Evolutionary conservation across 257 asterid species (phyloP), one percentile per base, ranked within the genome.

Genomic region (Scutellaria galericulata): DNA sequence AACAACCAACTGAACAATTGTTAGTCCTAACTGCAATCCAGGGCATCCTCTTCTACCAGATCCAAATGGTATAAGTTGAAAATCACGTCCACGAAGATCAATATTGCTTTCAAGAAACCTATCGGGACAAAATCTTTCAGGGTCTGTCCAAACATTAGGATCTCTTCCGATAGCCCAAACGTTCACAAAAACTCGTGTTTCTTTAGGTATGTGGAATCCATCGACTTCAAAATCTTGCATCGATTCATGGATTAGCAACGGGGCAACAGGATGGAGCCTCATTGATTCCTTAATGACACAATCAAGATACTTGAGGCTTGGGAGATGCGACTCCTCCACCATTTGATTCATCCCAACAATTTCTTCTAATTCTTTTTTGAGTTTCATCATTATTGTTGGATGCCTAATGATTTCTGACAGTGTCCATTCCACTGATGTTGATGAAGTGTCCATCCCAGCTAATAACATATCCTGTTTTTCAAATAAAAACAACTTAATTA

Each of bases 1-100:
- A 22, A 80, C 66, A 37, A 20, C 31, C 0, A 80, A 9, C 46
- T 27, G 40, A 73, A 81, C 79, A 13, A 69, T 0, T 4, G 68
- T 50, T 0, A 81, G 45, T 14, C 82, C 85, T 59, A 81, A 10
- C 14, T 74, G 75, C 77, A 72, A 1, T 6, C 78, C 79, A 1
- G 76, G 81, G 22, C 84, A 80, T 0, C 76, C 60, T 46, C 83
- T 47, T 35, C 85, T 59, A 14, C 77, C 84, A 4, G 84, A 71
- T 9, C 84, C 79, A 6, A 80, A 80, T 0, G 81, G 84, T 37
- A 80, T 22, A 42, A 75, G 76, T 58, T 66, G 59, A 41, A 79
- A 75, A 45, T 75, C 60, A 0, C 7, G 55, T 1, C 78, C 83
- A 6, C 64, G 56, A 0, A 64, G 14, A 9, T 76, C 81, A 4